phyloP scores from a whole-genome alignment of 305 asterid genomes.

The Solanum chacoense region DNA sequence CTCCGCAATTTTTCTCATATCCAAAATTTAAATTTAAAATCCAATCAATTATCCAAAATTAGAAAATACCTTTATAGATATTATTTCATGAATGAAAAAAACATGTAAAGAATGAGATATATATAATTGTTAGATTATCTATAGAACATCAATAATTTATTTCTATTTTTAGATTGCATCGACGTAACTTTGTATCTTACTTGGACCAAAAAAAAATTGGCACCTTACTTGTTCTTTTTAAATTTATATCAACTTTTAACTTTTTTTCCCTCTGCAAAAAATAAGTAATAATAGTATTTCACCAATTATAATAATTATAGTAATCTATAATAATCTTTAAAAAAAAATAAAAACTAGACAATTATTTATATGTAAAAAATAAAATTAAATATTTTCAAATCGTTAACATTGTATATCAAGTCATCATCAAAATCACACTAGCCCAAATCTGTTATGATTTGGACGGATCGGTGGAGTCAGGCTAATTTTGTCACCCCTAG shows the following conservation, averaged over 20 bases:
- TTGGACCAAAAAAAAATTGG: background rate
- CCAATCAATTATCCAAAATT: background rate
- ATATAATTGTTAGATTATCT: background rate
- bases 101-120: background rate
- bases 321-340: background rate
- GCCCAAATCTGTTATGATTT: background rate
- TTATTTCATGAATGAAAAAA: background rate
- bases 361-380: background rate
- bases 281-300: background rate
- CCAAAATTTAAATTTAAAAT: background rate
- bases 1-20: accelerated
- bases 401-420: background rate
- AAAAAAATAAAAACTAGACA: background rate
- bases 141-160: background rate
- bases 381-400: background rate
- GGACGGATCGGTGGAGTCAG: accelerated
- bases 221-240: background rate
- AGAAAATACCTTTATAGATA: no score
- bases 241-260: no score
- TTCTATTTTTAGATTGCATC: background rate
- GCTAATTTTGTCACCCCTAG: background rate
- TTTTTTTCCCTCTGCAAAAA: background rate
- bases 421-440: no score
- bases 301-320: background rate
- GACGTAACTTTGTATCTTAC: background rate